Evolutionary conservation across 108 stramenopile genomes (phyloP).

Genomic region (Cylindrotheca fusiformis): DNA sequence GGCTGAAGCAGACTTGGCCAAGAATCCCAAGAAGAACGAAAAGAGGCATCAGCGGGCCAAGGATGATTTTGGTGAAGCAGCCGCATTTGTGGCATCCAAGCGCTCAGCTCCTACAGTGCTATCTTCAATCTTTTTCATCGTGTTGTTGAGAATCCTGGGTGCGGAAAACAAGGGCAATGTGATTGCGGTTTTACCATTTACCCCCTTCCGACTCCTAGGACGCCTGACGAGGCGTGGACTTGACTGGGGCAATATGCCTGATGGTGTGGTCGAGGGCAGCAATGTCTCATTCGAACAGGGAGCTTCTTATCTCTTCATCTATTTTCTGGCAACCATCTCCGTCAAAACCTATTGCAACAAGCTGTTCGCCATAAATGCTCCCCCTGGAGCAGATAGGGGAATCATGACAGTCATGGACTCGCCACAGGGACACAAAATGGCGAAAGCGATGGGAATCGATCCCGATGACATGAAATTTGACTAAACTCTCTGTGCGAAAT

Average conservation of each 20-base stretch:
- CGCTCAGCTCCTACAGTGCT: conserved; percentile 50
- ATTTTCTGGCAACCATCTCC: conserved; percentile 52
- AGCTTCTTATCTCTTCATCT: conserved; percentile 68
- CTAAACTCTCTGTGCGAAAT: too few relatives aligned
- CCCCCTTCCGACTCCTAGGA: conserved; percentile 50
- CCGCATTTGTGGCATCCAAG: conserved; percentile 50
- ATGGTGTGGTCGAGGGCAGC: conserved; percentile 15
- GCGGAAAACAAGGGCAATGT: conserved; percentile 66
- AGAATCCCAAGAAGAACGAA: conserved; percentile 24
- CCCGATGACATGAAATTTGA: conserved; percentile 31
- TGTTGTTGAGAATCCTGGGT: conserved; percentile 68
- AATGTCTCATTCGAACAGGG: conserved; percentile 49
- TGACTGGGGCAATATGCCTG: conserved; percentile 26
- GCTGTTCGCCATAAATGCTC: conserved; percentile 54
- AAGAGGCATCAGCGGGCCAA: conserved; percentile 54
- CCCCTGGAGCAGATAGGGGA: conserved; percentile 64
- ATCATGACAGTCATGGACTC: conserved; percentile 49
- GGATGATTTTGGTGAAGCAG: conserved; percentile 43
- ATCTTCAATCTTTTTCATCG: conserved; percentile 59
- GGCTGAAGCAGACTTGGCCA: conserved; percentile 20
- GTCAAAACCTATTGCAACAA: conserved; percentile 68
- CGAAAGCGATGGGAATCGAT: conserved; percentile 31
- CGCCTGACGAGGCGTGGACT: conserved; percentile 57
- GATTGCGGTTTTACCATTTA: conserved; percentile 68
- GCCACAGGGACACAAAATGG: conserved; percentile 15